phyloP scores from a whole-genome alignment of 2,329 filamentous ascomycete species.

The Gaeumannomyces tritici region DNA sequence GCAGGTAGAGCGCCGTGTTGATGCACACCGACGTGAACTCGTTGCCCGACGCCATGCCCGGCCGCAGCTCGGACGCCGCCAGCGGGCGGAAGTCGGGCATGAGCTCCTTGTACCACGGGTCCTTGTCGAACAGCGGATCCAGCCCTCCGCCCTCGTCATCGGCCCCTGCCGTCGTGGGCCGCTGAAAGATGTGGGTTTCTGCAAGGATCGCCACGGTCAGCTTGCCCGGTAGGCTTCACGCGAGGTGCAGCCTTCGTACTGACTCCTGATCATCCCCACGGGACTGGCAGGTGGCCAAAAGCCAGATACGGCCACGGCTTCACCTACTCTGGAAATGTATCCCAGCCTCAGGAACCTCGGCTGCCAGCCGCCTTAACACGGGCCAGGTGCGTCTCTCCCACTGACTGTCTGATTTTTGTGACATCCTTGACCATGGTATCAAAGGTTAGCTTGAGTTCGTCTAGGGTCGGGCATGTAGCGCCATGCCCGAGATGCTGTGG shows the following conservation, averaged over 20 bases:
- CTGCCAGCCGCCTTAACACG: constrained; percentile 46
- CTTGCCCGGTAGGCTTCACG: neutral
- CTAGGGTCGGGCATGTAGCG: neutral
- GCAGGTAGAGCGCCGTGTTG: constrained; percentile 80
- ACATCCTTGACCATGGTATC: constrained; percentile 28
- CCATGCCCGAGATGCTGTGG: neutral
- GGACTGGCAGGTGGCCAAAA: no score
- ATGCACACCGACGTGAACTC: constrained; percentile 82
- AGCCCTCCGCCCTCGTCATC: constrained; percentile 23
- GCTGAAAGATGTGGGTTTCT: constrained; percentile 41
- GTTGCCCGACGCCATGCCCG: constrained; percentile 61
- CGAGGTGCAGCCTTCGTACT: no score
- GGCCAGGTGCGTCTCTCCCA: constrained; percentile 60
- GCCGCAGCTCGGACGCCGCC: constrained; percentile 44
- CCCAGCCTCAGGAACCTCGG: constrained; percentile 64
- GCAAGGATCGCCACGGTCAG: neutral
- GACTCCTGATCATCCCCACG: no score
- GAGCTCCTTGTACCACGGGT: constrained; percentile 66
- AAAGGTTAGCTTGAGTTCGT: neutral
- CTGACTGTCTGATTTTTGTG: constrained; percentile 27
- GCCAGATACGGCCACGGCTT: no score
- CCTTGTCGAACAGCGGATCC: constrained; percentile 53
- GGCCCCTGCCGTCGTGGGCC: constrained; percentile 35
- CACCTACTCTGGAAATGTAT: constrained; percentile 63
- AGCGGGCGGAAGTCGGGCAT: constrained; percentile 64